Conservation (phyloP, 1,139 yeast genomes). For the Scheffersomyces segobiensis region DNA sequence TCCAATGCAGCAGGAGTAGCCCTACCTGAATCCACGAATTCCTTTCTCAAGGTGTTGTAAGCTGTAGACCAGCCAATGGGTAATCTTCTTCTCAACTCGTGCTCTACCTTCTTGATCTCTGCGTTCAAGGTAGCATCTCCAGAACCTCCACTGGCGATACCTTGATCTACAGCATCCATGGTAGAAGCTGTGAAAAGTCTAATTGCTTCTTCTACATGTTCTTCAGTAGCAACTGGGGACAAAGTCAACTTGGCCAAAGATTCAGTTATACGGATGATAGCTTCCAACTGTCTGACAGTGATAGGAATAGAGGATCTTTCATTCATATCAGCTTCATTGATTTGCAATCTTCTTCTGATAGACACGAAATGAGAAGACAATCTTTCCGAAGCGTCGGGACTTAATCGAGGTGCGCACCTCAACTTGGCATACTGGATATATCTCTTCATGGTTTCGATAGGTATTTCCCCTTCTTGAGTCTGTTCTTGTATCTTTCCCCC, state of each 20-base stretch:
- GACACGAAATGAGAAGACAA: conserved; percentile 93
- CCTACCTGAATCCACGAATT: conserved; percentile 73
- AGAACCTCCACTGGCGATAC: conserved; percentile 49
- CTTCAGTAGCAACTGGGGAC: conserved; percentile 80
- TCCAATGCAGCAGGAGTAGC: conserved; percentile 76
- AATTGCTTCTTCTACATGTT: conserved; percentile 94
- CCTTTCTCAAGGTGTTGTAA: conserved; percentile 77
- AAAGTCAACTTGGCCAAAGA: conserved; percentile 85
- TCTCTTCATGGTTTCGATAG: conserved; percentile 86
- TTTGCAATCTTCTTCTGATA: conserved; percentile 80
- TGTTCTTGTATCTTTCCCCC: conserved; percentile 58
- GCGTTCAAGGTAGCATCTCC: conserved; percentile 56
- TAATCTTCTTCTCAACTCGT: conserved; percentile 81
- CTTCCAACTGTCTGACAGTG: conserved; percentile 96
- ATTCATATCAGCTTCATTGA: conserved; percentile 77
- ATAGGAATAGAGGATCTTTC: conserved; percentile 96
- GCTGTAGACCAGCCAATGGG: conserved; percentile 98
- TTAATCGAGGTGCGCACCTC: conserved; percentile 89
- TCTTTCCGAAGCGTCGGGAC: conserved; percentile 87
- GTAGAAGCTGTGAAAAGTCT: conserved; percentile 94
- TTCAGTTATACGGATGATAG: conserved; percentile 94
- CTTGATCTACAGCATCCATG: conserved; percentile 95
- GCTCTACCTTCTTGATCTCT: conserved; percentile 79
- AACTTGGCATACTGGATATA: conserved; percentile 88
- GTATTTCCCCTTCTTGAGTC: conserved; percentile 80